Evolutionary conservation across 2,329 filamentous ascomycete species (phyloP).

Genomic region (Neofusicoccum sp.): DNA sequence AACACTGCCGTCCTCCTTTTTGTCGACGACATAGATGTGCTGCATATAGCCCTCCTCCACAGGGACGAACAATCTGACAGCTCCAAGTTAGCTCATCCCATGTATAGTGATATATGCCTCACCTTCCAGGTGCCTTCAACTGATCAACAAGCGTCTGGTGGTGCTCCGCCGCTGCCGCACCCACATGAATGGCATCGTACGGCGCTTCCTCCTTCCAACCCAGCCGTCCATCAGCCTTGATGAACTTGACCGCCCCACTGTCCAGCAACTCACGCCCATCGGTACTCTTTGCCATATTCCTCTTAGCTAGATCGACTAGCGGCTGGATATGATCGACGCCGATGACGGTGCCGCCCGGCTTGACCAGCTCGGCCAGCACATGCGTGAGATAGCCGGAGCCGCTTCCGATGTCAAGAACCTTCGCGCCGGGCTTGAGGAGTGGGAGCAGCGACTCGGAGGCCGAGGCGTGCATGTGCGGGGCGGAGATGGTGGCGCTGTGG

Average conservation of each 20-base stretch:
- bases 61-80: slow-evolving; percentile 67
- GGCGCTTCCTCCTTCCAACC: slow-evolving; percentile 50
- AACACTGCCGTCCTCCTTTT: slow-evolving; percentile 63
- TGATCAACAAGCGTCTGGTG: slow-evolving; percentile 74
- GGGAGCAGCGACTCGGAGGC: slow-evolving; percentile 63
- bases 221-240: slow-evolving; percentile 64
- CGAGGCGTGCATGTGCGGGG: slow-evolving; percentile 70
- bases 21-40: slow-evolving; percentile 72
- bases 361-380: slow-evolving; percentile 76
- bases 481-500: slow-evolving; percentile 66
- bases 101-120: no score
- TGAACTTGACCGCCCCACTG: slow-evolving; percentile 64
- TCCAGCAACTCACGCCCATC: slow-evolving; percentile 58
- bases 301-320: slow-evolving; percentile 41
- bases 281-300: slow-evolving; percentile 45
- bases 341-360: slow-evolving; percentile 44
- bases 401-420: slow-evolving; percentile 50
- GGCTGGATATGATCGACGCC: slow-evolving; percentile 52
- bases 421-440: slow-evolving; percentile 52
- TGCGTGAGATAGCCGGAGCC: slow-evolving; percentile 76
- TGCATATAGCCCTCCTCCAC: slow-evolving; percentile 60
- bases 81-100: neutral
- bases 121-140: slow-evolving; percentile 68
- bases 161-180: slow-evolving; percentile 74
- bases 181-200: slow-evolving; percentile 95